phyloP scores from a whole-genome alignment of 2,329 filamentous ascomycete species.

The Teratosphaeria zuluensis region DNA sequence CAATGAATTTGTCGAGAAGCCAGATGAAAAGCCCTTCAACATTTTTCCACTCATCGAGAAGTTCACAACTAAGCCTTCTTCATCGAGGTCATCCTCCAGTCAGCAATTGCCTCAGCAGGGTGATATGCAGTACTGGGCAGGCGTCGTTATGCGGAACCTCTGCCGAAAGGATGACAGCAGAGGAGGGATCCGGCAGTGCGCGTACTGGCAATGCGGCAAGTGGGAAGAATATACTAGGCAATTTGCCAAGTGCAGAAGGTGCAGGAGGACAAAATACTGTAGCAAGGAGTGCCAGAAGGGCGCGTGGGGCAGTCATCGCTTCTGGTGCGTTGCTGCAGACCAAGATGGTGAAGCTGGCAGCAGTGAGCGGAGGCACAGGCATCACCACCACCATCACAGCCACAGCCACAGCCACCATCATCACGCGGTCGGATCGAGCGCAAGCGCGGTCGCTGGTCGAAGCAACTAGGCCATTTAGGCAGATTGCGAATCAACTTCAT shows the following conservation, averaged over 20 bases:
- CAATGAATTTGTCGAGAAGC: constrained; percentile 59
- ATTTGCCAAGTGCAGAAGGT: constrained; percentile 95
- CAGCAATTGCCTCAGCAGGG: constrained; percentile 22
- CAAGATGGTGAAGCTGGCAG: constrained; percentile 9
- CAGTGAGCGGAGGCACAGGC: constrained; percentile 13
- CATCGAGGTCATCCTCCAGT: constrained; percentile 39
- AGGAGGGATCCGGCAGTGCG: constrained; percentile 91
- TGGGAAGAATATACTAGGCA: constrained; percentile 97
- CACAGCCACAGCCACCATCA: neutral
- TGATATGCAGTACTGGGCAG: constrained; percentile 98
- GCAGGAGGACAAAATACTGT: constrained; percentile 84
- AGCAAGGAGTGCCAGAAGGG: constrained; percentile 99
- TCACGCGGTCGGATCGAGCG: neutral
- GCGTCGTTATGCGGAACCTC: constrained; percentile 96
- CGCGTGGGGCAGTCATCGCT: constrained; percentile 94
- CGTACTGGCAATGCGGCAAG: constrained; percentile 95
- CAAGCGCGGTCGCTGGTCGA: neutral
- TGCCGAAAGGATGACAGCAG: constrained; percentile 95
- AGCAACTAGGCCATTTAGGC: neutral
- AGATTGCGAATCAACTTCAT: neutral
- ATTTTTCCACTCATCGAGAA: constrained; percentile 98
- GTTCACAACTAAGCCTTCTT: constrained; percentile 67
- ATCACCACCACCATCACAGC: constrained; percentile 10
- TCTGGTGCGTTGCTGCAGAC: constrained; percentile 83
- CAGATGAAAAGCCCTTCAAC: constrained; percentile 44